A percentile compares a stretch with the other conserved stretches of the same genome.
These are phyloP conservation scores for Saccharomyces jurei DNA, from an alignment of 805 yeast genomes.

Conservation along the genomic window DNA sequence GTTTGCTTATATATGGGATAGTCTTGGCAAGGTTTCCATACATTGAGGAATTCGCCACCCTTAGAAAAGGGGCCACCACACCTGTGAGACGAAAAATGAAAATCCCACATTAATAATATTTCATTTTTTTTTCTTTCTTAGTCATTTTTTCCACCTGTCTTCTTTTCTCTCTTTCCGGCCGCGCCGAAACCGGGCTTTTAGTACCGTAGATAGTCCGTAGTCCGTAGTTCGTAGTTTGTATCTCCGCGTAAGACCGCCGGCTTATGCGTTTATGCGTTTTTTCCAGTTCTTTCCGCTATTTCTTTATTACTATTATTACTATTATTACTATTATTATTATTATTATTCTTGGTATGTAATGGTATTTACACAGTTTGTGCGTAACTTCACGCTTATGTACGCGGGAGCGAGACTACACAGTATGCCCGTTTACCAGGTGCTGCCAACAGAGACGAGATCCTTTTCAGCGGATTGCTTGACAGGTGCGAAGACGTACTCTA, in stretches of 20 bases:
- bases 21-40: neutral
- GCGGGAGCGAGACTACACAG: neutral
- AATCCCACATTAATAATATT: neutral
- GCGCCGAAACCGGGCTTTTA: neutral
- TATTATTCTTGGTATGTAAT: neutral
- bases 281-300: neutral
- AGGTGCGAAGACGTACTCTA: slow-evolving; percentile 17
- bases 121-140: neutral
- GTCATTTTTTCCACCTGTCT: neutral
- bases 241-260: neutral
- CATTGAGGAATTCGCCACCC: neutral
- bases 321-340: neutral
- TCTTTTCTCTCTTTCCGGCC: neutral
- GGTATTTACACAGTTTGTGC: neutral
- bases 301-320: too few relatives aligned
- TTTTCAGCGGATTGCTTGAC: slow-evolving; percentile 10
- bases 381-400: neutral
- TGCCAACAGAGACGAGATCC: slow-evolving; percentile 19
- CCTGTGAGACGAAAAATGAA: neutral
- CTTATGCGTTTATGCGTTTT: neutral
- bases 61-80: neutral
- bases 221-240: neutral
- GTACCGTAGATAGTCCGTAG: neutral
- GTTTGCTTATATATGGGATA: neutral
- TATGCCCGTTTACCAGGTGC: slow-evolving; percentile 13